Evolutionary conservation across 352 stramenopile species (phyloP).

Genomic region (Vaucheria bursata): DNA sequence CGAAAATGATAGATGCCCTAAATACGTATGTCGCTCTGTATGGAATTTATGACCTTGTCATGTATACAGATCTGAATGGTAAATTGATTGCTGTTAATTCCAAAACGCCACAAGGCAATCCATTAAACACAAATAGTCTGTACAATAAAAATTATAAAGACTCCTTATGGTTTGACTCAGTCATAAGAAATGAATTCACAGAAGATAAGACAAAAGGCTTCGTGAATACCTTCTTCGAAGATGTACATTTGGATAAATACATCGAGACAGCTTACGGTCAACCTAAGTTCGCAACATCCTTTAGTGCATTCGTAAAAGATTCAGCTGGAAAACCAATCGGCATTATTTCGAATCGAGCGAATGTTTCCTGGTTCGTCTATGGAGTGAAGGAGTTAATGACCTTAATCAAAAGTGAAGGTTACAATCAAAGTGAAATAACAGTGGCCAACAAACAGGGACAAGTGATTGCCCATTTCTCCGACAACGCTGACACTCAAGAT

Average conservation of each 20-base stretch:
- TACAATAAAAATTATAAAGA: not conserved
- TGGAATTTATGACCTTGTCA: not conserved
- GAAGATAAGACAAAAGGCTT: not conserved
- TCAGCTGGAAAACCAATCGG: not conserved
- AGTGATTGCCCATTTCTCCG: not conserved
- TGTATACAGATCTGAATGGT: not conserved
- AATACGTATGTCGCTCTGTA: not conserved
- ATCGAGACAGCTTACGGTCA: not conserved
- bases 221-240: not conserved
- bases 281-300: not conserved
- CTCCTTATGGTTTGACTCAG: not conserved
- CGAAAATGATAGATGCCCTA: not conserved
- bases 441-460: not conserved
- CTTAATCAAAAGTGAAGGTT: not conserved
- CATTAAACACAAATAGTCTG: not conserved
- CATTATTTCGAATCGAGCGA: not conserved
- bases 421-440: not conserved
- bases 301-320: not conserved
- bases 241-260: not conserved
- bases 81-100: not conserved
- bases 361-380: not conserved
- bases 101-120: not conserved
- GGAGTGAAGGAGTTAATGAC: not conserved
- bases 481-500: not conserved
- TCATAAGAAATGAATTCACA: not conserved